Evolutionary conservation across 495 filamentous ascomycete genomes (phyloP).

Genomic region (Daldinia vernicosa): DNA sequence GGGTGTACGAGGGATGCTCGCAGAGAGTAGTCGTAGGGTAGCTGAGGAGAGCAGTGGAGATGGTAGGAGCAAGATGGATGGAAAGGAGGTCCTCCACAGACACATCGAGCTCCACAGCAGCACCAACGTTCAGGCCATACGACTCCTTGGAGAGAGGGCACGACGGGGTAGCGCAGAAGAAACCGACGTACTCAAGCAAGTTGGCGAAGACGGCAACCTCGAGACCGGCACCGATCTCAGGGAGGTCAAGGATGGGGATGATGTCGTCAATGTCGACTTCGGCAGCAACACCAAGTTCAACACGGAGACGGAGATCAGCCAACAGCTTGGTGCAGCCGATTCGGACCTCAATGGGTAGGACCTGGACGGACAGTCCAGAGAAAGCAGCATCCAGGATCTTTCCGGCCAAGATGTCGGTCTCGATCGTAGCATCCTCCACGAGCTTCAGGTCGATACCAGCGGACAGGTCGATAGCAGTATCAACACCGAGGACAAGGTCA

Average conservation of each 20-base stretch:
- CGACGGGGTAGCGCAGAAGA: constrained; percentile 45
- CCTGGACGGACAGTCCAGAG: constrained; percentile 45
- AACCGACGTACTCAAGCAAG: constrained; percentile 54
- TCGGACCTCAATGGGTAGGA: constrained; percentile 45
- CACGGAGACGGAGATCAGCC: constrained; percentile 47
- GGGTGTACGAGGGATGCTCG: constrained; percentile 40
- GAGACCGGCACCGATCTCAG: constrained; percentile 51
- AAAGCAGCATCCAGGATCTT: constrained; percentile 49
- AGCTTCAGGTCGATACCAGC: constrained; percentile 54
- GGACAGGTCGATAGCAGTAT: constrained; percentile 51
- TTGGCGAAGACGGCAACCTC: constrained; percentile 54
- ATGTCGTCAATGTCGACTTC: constrained; percentile 40
- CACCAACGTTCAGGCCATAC: constrained; percentile 51
- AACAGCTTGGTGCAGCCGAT: constrained; percentile 47
- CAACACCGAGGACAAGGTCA: constrained; percentile 53
- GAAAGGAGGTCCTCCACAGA: constrained; percentile 49
- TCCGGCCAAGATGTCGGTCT: constrained; percentile 52
- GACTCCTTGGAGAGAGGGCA: constrained; percentile 48
- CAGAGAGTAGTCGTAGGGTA: constrained; percentile 50
- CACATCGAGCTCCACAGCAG: constrained; percentile 50
- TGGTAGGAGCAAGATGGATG: constrained; percentile 48
- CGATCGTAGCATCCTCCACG: constrained; percentile 49
- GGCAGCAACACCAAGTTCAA: constrained; percentile 43
- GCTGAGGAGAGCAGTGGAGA: constrained; percentile 50
- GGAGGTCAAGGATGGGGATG: constrained; percentile 42